phyloP scores from a whole-genome alignment of 306 rosid species.

The Psophocarpus tetragonolobus region DNA sequence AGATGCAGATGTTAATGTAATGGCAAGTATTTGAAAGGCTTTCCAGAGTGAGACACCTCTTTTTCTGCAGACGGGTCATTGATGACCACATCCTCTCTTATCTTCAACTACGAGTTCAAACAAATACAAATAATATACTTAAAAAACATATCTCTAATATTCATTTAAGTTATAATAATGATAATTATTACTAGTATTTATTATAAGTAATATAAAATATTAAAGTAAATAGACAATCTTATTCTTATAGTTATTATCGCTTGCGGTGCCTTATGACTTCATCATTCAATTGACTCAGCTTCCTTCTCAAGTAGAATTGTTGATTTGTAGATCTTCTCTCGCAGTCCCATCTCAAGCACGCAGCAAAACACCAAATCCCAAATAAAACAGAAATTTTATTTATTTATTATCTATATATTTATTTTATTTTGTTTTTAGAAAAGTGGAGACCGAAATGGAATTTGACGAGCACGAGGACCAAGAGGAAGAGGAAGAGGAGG shows the following conservation, averaged over 20 bases:
- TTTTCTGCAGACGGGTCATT: conserved; percentile 61
- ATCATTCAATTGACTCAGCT: conserved; percentile 31
- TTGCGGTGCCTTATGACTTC: conserved; percentile 28
- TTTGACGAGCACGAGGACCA: conserved; percentile 72
- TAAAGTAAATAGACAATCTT: conserved; percentile 22
- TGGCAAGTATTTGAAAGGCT: conserved; percentile 38
- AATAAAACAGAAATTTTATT: background rate
- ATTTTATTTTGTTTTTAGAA: background rate
- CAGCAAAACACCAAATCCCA: conserved; percentile 1
- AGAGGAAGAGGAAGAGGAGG: conserved; percentile 54
- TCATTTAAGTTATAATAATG: background rate
- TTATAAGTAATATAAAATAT: background rate
- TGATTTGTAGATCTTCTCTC: conserved; percentile 41
- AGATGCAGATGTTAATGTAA: conserved; percentile 32
- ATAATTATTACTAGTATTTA: background rate
- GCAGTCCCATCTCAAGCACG: background rate
- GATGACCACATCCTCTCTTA: conserved; percentile 80
- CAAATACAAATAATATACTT: background rate
- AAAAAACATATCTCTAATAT: background rate
- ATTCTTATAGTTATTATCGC: background rate
- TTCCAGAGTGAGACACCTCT: conserved; percentile 52
- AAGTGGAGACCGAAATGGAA: conserved; percentile 55
- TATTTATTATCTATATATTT: background rate
- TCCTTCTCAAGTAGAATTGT: conserved; percentile 27
- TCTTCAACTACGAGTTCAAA: conserved; percentile 31